These are phyloP conservation scores for Copromyces sp. DNA, from an alignment of 495 filamentous ascomycete species.

Conservation along the genomic window DNA sequence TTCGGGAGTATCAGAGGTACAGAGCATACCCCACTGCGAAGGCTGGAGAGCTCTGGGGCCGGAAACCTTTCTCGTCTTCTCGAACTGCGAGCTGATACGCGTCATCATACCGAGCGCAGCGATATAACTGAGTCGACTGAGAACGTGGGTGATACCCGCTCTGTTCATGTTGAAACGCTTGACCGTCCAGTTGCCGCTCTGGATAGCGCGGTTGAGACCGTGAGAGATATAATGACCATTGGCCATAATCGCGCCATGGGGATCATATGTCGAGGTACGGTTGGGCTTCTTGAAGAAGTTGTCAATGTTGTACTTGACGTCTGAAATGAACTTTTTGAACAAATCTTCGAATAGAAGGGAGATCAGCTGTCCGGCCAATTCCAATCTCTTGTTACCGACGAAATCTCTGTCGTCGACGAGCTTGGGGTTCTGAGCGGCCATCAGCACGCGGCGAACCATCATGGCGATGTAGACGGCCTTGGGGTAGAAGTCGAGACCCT, in stretches of 20 bases:
- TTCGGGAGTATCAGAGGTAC: slow-evolving; percentile 93
- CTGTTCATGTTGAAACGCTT: slow-evolving; percentile 98
- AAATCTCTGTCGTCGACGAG: slow-evolving; percentile 95
- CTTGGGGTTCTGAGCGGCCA: slow-evolving; percentile 79
- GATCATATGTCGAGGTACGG: slow-evolving; percentile 77
- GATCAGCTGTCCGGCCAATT: slow-evolving; percentile 87
- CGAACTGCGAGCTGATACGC: slow-evolving; percentile 94
- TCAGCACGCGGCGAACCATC: slow-evolving; percentile 88
- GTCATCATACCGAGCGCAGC: slow-evolving; percentile 99
- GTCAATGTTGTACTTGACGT: slow-evolving; percentile 84
- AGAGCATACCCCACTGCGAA: slow-evolving; percentile 96
- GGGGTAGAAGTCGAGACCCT: slow-evolving; percentile 80
- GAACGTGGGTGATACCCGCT: slow-evolving; percentile 91
- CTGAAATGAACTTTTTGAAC: slow-evolving; percentile 85
- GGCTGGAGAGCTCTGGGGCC: slow-evolving; percentile 92
- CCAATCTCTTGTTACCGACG: slow-evolving; percentile 92
- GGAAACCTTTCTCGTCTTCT: slow-evolving; percentile 92
- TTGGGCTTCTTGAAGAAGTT: slow-evolving; percentile 86
- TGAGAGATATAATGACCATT: slow-evolving; percentile 74
- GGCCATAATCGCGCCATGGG: slow-evolving; percentile 60
- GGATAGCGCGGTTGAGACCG: slow-evolving; percentile 87
- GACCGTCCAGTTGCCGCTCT: slow-evolving; percentile 94
- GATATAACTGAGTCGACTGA: slow-evolving; percentile 93
- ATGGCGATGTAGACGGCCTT: slow-evolving; percentile 93
- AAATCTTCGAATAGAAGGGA: slow-evolving; percentile 95